These are phyloP conservation scores for Salicornia ramosissima DNA, from an alignment of 148 eudicot genomes.

Conservation along the genomic window DNA sequence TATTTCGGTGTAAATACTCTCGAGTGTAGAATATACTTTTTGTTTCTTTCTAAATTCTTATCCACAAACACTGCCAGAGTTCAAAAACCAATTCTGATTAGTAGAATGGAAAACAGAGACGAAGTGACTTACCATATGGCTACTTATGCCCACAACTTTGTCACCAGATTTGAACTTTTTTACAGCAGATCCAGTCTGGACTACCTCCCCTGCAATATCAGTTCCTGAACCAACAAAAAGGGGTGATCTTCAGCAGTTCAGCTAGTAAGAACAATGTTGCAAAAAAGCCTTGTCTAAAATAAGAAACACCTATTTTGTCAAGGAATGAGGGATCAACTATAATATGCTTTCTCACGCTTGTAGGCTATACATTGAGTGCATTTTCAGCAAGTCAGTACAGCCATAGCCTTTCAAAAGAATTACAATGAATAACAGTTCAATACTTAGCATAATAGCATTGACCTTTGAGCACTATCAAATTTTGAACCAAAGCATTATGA, in stretches of 20 bases:
- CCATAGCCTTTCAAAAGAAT: too few relatives aligned
- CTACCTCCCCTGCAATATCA: constrained; percentile 82
- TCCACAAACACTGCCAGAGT: neutral
- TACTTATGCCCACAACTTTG: constrained; percentile 59
- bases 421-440: too few relatives aligned
- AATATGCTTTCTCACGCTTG: neutral
- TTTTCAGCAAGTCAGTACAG: too few relatives aligned
- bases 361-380: neutral
- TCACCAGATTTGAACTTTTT: constrained; percentile 58
- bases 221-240: constrained; percentile 37
- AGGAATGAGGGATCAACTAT: neutral
- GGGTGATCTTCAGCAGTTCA: constrained; percentile 15
- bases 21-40: too few relatives aligned
- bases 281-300: neutral
- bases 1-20: too few relatives aligned
- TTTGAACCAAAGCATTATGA: too few relatives aligned
- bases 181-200: constrained; percentile 58
- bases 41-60: too few relatives aligned
- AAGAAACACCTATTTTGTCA: neutral
- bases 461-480: too few relatives aligned
- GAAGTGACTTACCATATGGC: constrained; percentile 34
- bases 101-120: neutral
- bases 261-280: neutral
- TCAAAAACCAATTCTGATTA: neutral
- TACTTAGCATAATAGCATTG: too few relatives aligned